Evolutionary conservation across 2,329 filamentous ascomycete species (phyloP), one percentile per base, ranked within the genome.

Genomic region (Claviceps lovelessii): DNA sequence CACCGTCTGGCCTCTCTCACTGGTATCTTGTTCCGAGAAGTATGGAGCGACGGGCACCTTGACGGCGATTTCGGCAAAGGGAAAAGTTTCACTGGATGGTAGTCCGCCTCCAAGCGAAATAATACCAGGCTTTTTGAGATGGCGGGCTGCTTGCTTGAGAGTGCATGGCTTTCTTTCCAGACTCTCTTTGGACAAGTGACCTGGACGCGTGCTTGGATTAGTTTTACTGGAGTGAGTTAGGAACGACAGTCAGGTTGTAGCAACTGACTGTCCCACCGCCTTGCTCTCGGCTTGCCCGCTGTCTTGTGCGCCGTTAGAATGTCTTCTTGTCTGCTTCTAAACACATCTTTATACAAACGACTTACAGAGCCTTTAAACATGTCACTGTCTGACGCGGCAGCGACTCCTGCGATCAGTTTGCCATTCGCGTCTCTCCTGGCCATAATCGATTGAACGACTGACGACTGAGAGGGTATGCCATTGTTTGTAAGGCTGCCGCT

Each of bases 61-160:
- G 70, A 95, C 71, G 59, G 77, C 78, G 51, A 97, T 70, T 59
- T 85, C 78, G 60, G 91, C 83, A 63, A 97, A 84, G n/a, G 93
- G 93, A 65, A 98, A 98, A 70, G 94, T 88, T 67, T 91, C 84
- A 57, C 87, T 81, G 15, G 88, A 90, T 4, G 93, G 93, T 23
- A 98, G 55, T 4, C 93, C 93, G 52, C 93, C 93, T 54, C 93
- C 93, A 1, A 98, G 83, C 1, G 90, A 95, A 65, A 98, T 93
- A 56, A 96, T 72, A 17, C 86, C 90, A 0, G 90, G 88, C 44
- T 78, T 88, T 65, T 85, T 86, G 53, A 97, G 79, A 66, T 84
- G 85, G 55, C 79, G 80, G 48, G 90, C 90, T 5, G 90, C 90
- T 57, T 79, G 77, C 70, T 97, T 97, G 57, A 97, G 74, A n/a